phyloP scores from a whole-genome alignment of 2,329 filamentous ascomycete species.

The Monilinia laxa region DNA sequence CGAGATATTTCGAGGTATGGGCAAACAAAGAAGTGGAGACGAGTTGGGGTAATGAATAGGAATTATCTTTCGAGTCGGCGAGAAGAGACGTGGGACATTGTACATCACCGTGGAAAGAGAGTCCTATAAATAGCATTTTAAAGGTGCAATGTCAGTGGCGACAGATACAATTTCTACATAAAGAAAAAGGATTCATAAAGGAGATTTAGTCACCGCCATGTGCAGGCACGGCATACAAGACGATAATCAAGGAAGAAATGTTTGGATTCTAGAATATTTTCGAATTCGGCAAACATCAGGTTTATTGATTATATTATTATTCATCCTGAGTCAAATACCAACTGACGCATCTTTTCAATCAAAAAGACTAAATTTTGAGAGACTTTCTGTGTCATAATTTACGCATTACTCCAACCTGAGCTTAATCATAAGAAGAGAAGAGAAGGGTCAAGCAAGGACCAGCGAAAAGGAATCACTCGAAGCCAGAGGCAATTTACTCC shows the following conservation, averaged over 20 bases:
- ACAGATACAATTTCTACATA: background rate
- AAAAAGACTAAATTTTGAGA: background rate
- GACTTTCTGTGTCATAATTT: background rate
- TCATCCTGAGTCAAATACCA: background rate
- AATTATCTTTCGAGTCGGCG: background rate
- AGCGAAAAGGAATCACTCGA: background rate
- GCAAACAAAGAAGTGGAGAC: background rate
- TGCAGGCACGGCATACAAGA: background rate
- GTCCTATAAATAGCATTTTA: background rate
- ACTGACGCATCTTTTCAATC: no score
- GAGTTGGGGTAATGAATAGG: background rate
- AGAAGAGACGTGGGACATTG: background rate
- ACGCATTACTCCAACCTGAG: background rate
- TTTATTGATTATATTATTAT: background rate
- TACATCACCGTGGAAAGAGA: background rate
- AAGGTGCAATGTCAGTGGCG: background rate
- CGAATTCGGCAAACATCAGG: background rate
- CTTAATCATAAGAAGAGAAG: background rate
- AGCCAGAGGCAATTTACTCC: background rate
- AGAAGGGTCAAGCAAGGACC: background rate
- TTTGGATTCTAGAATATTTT: background rate
- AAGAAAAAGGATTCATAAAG: slow-evolving; percentile 3
- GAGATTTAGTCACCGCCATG: background rate
- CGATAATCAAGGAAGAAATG: background rate
- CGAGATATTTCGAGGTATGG: background rate